These are phyloP conservation scores for Agrostemma githago DNA, from an alignment of 148 eudicot species.

Conservation along the genomic window DNA sequence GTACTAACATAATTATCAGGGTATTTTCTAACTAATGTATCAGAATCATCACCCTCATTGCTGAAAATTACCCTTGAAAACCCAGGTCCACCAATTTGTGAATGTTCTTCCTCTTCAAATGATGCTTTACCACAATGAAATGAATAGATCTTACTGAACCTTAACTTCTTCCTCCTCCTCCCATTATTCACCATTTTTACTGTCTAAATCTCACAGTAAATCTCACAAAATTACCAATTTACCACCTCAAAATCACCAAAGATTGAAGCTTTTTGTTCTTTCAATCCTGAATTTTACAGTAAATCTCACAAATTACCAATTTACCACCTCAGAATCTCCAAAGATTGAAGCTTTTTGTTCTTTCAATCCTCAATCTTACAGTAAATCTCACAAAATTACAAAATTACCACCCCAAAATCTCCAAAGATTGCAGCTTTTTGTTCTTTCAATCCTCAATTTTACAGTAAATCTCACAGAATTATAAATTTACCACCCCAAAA, in stretches of 20 bases:
- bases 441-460: neutral
- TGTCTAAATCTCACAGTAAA: neutral
- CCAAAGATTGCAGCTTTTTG: too few species aligned
- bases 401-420: too few species aligned
- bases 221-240: neutral
- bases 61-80: conserved; percentile 76
- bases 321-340: too few species aligned
- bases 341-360: too few species aligned
- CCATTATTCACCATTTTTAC: conserved; percentile 35
- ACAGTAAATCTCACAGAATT: neutral
- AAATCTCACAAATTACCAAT: neutral
- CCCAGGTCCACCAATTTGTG: conserved; percentile 90
- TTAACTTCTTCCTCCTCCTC: conserved; percentile 48
- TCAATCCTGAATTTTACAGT: neutral
- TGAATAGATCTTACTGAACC: conserved; percentile 81
- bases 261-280: too few species aligned
- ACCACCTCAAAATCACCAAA: too few species aligned
- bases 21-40: conserved; percentile 38
- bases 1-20: conserved; percentile 71
- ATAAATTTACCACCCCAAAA: neutral
- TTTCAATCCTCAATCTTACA: neutral
- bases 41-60: conserved; percentile 55
- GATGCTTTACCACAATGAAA: conserved; percentile 60
- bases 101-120: conserved; percentile 47
- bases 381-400: neutral